Base-by-base conservation (phyloP, 2,329 filamentous ascomycete species). In the Calonectria henricotiae region DNA sequence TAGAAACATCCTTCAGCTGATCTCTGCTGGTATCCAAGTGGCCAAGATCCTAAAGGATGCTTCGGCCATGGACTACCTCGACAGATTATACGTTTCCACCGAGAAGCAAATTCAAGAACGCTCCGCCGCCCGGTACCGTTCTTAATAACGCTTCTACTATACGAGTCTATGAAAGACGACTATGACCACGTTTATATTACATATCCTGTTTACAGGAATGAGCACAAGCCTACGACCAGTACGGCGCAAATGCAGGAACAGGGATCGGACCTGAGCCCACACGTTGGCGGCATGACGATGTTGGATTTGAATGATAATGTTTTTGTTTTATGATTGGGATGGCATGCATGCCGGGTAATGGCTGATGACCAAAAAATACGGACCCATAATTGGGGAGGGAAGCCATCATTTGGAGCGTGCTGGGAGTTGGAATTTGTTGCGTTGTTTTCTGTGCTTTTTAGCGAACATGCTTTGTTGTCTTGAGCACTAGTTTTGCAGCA, bases 21-120 rank as follows among this genome's bases (percentile, higher is more conserved):
- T 97, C 78, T 95, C 93, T 73, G 94, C 94, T 46, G 94, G 94
- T 44, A 93, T 94, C 64, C 94, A 97, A 82, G 94, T 97, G 70
- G 93, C 94, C 70, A 96, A 94, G 82, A 95, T 97, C 73, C 85
- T 97, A 71, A 95, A 94, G 84, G 94, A 97, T 84, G 92, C 93
- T 51, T 88, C 89, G 73, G 93, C 94, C 68, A 96, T 96, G 94
- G 90, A 93, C 75, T 94, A 92, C 80, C 86, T 96, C 79, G 93
- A 96, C 84, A 87, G 88, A 81, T 86, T 97, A 82, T 97, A 97
- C 87, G 89, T 93, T 85, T 89, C 91, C 77, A 96, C 94, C 62
- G 94, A 96, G 84, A 89, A 89, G 81, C 87, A 92, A 82, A 95
- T 96, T 77, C 90, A 93, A 79, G 90, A 94, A 73, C 88, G 93